These are phyloP conservation scores for Pseudocercospora vitis DNA, from an alignment of 2,329 filamentous ascomycete genomes.

Conservation along the genomic window DNA sequence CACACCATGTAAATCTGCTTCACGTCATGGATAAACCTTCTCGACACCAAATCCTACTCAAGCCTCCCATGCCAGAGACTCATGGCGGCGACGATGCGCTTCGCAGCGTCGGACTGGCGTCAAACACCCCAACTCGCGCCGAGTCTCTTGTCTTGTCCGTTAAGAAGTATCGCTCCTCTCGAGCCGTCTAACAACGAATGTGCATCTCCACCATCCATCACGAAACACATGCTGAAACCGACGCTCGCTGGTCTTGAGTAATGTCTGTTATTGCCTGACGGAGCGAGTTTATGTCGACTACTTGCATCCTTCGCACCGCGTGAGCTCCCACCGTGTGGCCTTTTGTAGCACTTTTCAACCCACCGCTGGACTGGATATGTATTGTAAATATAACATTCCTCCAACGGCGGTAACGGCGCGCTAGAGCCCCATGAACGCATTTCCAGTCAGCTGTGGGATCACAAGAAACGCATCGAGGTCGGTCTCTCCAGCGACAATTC, in stretches of 20 bases:
- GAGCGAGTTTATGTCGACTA: constrained; percentile 1
- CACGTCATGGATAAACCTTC: constrained; percentile 7
- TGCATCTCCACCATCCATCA: not conserved
- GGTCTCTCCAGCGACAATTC: not conserved
- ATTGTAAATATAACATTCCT: not conserved
- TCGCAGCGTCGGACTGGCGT: constrained; percentile 3
- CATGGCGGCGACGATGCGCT: constrained; percentile 6
- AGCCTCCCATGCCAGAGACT: constrained; percentile 1
- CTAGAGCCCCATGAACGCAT: not conserved
- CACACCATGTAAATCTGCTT: not conserved
- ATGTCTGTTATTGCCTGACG: not conserved
- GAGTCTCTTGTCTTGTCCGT: not conserved
- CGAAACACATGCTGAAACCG: constrained; percentile 8
- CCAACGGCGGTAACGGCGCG: not conserved
- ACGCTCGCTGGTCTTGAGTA: not conserved
- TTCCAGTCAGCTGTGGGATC: constrained; percentile 4
- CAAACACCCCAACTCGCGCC: constrained; percentile 1
- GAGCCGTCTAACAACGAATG: not conserved
- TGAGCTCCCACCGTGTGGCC: not conserved
- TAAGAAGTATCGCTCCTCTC: not conserved
- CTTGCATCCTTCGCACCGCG: not conserved
- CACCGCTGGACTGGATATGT: not conserved
- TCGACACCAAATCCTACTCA: not conserved
- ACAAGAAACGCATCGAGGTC: constrained; percentile 4
- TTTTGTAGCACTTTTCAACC: not conserved